Base-by-base conservation (phyloP, 2,329 filamentous ascomycete genomes). In the Clonostachys rosea region DNA sequence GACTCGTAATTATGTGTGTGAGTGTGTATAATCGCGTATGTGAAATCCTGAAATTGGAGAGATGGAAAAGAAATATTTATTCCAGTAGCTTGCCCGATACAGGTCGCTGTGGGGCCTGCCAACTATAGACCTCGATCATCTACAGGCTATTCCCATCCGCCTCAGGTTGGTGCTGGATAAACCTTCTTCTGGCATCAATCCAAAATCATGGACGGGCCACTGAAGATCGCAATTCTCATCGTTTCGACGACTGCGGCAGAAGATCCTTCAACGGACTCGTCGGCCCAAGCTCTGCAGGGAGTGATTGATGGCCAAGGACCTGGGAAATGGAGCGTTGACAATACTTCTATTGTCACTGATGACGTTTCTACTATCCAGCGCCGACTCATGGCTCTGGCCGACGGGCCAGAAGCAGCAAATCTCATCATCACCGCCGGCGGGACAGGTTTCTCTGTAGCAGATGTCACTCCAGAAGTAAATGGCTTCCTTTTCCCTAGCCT, bases 341-440 rank as follows among this genome's bases (percentile, higher is more conserved):
- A 83, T 16, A 81, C 81, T 43, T 79, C 79, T 57, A 96, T 97
- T 51, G 89, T 97, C 5, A 71, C 87, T 13, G 94, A 99, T 64
- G 80, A 83, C 61, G 74, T 84, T 6, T 64, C 81, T 5, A 76
- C 85, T 17, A 96, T 99, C 48, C 89, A 95, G 60, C 75, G 75
- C 14, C 76, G 83, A 44, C 78, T 99, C 44, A 81, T 73, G 50
- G 61, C 71, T 11, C 96, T 89, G 89, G 75, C 87, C 0, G 91
- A 96, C 64, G 68, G 75, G 11, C 65, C 77, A 6, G 75, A 76
- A 43, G 65, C 74, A 5, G 64, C 85, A 44, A 92, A 96, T 65
- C 68, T 97, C 49, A 80, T 99, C 50, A 66, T 96, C 42, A 92
- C 91, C 0, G 96, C 90, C 7, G 94, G 94, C 18, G 94, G 94